A percentile compares a stretch with the other conserved stretches of the same genome.
Conservation (phyloP, 73 alveolate genomes). For the Paramecium primaurelia region DNA sequence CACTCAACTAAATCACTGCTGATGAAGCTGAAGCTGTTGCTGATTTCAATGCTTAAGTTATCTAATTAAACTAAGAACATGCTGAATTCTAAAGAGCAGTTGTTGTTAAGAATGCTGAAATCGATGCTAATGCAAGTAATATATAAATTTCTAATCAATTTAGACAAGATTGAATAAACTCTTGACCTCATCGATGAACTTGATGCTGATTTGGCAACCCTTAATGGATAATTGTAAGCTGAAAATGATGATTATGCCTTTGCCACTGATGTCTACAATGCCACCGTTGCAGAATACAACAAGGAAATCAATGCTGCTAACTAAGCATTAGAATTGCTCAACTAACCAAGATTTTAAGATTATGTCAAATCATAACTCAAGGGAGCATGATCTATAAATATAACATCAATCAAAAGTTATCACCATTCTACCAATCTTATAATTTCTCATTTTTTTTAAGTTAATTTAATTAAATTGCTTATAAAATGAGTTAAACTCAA, state of each 20-base stretch:
- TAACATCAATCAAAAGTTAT: neutral
- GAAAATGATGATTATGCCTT: slow-evolving; percentile 45
- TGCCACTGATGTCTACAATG: slow-evolving; percentile 31
- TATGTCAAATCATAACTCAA: slow-evolving; percentile 35
- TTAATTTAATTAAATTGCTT: neutral
- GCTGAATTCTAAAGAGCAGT: slow-evolving; percentile 56
- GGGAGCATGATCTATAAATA: slow-evolving; percentile 30
- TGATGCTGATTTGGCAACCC: slow-evolving; percentile 42
- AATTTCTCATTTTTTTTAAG: neutral
- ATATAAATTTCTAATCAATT: neutral
- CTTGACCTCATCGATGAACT: neutral
- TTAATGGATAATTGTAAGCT: slow-evolving; percentile 43
- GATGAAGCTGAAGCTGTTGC: slow-evolving; percentile 10
- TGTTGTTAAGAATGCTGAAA: slow-evolving; percentile 41
- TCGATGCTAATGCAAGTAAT: slow-evolving; percentile 31
- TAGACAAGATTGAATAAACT: slow-evolving; percentile 9
- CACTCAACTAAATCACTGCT: slow-evolving; percentile 36
- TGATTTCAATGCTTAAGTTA: neutral
- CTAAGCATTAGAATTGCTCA: slow-evolving; percentile 12
- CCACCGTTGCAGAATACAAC: slow-evolving; percentile 20
- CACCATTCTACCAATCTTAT: neutral
- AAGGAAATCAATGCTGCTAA: slow-evolving; percentile 30
- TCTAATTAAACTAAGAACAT: slow-evolving; percentile 39
- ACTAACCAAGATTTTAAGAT: slow-evolving; percentile 42
- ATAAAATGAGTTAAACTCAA: neutral